Base-by-base conservation (phyloP, 2,329 filamentous ascomycete genomes). In the Colletotrichum sp. region DNA sequence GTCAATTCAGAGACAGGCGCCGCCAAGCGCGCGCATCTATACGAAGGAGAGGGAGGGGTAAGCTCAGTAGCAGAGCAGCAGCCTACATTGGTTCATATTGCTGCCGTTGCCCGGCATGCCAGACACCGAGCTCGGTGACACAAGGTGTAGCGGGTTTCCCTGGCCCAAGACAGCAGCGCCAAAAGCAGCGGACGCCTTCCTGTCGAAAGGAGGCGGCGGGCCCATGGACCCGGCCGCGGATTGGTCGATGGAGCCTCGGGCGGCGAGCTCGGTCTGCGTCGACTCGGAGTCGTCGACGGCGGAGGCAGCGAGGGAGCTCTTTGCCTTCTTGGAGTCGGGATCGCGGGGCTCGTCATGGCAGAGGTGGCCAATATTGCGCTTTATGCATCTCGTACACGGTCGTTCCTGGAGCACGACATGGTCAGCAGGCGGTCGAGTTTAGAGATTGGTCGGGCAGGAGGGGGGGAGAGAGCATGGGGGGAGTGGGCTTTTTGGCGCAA, bases 291-390 rank as follows among this genome's bases (percentile, higher is more conserved):
- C 92, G 80, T 94, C 92, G 72, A 89, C 88, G 58, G 87, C 86
- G 68, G 91, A 88, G 76, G 89, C 86, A 77, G 88, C 90, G 78
- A 88, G 87, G 79, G 92, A 88, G 83, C 88, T 90, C 87, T 96
- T 98, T 80, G 91, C 87, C 86, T 96, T 96, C 86, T 97, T 98
- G 76, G 93, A 85, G 77, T 93, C 92, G 79, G 93, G 89, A 82
- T 99, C 96, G 85, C 96, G 93, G 80, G 96, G 96, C 86, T 99
- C 97, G 86, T 99, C 97, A 88, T 98, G 97, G 86, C 97, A 99
- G 79, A 99, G 91, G 86, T 99, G 97, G 81, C 96, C 97, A 85
- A 99, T 99, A 87, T 98, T 98, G 83, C 97, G 94, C 88, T 99
- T 99, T 87, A 99, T 95, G 89, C 97, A 99, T 87, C 97, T 92